phyloP scores from a whole-genome alignment of 2,329 filamentous ascomycete species.

The Nemania sp. region DNA sequence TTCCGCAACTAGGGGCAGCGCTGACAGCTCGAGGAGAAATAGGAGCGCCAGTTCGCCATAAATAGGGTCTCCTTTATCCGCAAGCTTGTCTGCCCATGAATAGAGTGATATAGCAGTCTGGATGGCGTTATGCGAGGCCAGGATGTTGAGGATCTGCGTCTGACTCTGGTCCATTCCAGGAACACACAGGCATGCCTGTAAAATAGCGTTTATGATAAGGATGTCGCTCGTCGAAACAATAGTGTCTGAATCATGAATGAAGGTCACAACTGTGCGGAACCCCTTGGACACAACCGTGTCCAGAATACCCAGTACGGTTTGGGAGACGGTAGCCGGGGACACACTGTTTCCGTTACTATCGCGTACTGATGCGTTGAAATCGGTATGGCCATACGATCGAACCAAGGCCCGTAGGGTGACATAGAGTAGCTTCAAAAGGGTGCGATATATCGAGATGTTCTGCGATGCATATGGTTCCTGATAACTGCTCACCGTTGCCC shows the following conservation, averaged over 20 bases:
- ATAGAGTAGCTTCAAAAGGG: conserved; percentile 82
- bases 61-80: conserved; percentile 78
- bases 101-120: conserved; percentile 86
- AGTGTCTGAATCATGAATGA: conserved; percentile 75
- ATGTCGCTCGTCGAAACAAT: conserved; percentile 78
- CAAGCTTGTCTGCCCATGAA: conserved; percentile 88
- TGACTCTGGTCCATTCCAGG: conserved; percentile 75
- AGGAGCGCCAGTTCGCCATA: conserved; percentile 92
- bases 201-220: conserved; percentile 81
- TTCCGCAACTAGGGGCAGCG: conserved; percentile 79
- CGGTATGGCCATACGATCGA: conserved; percentile 36
- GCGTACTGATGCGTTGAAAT: conserved; percentile 31
- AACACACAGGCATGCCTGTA: conserved; percentile 81
- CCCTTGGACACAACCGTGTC: conserved; percentile 79
- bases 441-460: conserved; percentile 75
- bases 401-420: conserved; percentile 74
- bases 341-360: conserved; percentile 40
- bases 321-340: conserved; percentile 54
- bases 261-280: conserved; percentile 78
- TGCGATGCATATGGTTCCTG: conserved; percentile 58
- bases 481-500: conserved; percentile 57
- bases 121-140: conserved; percentile 72
- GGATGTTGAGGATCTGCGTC: conserved; percentile 70
- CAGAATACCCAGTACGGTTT: conserved; percentile 77
- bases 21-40: conserved; percentile 86